These are phyloP conservation scores for Pyricularia sp. DNA, from an alignment of 2,329 filamentous ascomycete genomes.

Conservation along the genomic window DNA sequence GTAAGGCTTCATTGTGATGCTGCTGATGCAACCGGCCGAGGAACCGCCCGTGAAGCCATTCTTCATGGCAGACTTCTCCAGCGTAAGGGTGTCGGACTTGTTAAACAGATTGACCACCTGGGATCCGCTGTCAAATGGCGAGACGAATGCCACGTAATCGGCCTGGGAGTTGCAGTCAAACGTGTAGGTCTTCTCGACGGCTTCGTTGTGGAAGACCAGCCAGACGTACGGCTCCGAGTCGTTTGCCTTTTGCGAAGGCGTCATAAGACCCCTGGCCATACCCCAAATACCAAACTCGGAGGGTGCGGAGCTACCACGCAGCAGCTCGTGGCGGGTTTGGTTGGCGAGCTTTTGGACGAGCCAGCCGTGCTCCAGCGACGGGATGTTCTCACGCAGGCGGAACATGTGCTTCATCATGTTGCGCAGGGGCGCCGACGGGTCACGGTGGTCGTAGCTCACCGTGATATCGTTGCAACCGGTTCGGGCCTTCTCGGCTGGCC, in stretches of 20 bases:
- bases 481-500: background rate
- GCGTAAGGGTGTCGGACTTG: background rate
- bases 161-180: background rate
- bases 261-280: background rate
- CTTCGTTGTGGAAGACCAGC: background rate
- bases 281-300: background rate
- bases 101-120: background rate
- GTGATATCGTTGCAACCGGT: background rate
- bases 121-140: background rate
- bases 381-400: background rate
- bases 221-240: background rate
- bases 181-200: background rate
- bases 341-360: background rate
- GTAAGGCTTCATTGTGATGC: background rate
- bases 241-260: background rate
- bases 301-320: background rate
- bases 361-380: background rate
- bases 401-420: conserved; percentile 1
- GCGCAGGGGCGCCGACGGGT: background rate
- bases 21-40: background rate
- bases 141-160: background rate
- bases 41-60: background rate
- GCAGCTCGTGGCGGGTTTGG: background rate
- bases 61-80: background rate
- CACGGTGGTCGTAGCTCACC: background rate